These are phyloP conservation scores for Corylus avellana DNA, from an alignment of 306 rosid genomes.

Conservation along the genomic window DNA sequence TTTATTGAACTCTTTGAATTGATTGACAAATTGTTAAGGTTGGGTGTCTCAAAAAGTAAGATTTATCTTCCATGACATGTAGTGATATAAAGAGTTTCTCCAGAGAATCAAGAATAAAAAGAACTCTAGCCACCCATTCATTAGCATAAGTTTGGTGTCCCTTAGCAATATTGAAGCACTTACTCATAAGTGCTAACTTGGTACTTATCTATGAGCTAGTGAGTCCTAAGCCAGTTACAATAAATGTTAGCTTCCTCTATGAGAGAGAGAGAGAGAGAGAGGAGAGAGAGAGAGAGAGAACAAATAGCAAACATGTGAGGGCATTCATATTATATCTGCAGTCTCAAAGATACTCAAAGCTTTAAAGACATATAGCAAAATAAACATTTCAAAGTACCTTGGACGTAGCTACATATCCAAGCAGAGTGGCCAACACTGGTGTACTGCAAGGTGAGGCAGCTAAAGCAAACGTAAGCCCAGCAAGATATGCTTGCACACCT, in stretches of 20 bases:
- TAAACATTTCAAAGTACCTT: constrained; percentile 56
- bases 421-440: constrained; percentile 80
- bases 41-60: background rate
- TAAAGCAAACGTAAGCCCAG: constrained; percentile 95
- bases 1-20: background rate
- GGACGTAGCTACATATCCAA: constrained; percentile 93
- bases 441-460: constrained; percentile 99
- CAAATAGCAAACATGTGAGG: background rate
- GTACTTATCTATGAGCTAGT: background rate
- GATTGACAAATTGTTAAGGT: background rate
- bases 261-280: background rate
- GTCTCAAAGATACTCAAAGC: background rate
- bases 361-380: background rate
- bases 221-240: background rate
- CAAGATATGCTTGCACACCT: constrained; percentile 96
- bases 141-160: background rate
- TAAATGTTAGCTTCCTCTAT: background rate
- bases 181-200: background rate
- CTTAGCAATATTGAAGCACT: background rate
- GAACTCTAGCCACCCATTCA: background rate
- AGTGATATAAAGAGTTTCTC: background rate
- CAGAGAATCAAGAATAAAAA: background rate
- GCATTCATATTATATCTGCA: background rate
- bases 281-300: background rate
- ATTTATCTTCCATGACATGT: background rate